Evolutionary conservation across 495 filamentous ascomycete genomes (phyloP).

Genomic region (Neurospora tetraspora): DNA sequence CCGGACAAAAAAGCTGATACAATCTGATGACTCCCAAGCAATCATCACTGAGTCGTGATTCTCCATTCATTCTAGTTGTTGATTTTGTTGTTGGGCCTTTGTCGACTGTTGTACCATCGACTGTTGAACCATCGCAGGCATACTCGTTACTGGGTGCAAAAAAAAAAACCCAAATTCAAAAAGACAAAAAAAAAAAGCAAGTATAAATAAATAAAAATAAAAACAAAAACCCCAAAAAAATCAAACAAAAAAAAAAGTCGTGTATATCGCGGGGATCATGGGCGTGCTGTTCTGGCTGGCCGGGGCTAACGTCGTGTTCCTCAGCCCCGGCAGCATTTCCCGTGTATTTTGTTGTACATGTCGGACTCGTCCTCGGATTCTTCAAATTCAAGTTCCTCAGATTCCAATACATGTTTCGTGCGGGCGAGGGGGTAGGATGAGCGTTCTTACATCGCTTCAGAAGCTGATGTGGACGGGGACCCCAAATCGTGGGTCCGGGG

Average conservation of each 20-base stretch:
- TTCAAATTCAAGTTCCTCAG: background rate
- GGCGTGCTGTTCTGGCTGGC: background rate
- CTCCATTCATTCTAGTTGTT: background rate
- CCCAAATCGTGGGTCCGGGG: too few relatives aligned
- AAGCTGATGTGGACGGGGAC: background rate
- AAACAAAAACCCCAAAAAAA: background rate
- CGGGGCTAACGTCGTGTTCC: background rate
- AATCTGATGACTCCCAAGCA: background rate
- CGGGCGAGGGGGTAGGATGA: too few relatives aligned
- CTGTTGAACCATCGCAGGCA: background rate
- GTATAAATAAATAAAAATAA: too few relatives aligned
- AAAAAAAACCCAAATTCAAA: background rate
- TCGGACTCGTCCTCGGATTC: background rate
- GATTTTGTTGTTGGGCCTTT: background rate
- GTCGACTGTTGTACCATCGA: background rate
- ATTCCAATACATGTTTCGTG: background rate
- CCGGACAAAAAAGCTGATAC: background rate
- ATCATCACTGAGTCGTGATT: background rate
- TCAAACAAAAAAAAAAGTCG: background rate
- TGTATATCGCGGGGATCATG: background rate
- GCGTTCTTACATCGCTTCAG: background rate
- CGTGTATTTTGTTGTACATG: background rate
- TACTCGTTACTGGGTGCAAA: background rate
- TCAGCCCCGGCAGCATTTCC: background rate
- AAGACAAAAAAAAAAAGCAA: too few relatives aligned